A percentile compares a stretch with the other conserved stretches of the same genome.
Evolutionary conservation across 2,329 filamentous ascomycete genomes (phyloP).

Genomic region (Aureobasidium sp.): DNA sequence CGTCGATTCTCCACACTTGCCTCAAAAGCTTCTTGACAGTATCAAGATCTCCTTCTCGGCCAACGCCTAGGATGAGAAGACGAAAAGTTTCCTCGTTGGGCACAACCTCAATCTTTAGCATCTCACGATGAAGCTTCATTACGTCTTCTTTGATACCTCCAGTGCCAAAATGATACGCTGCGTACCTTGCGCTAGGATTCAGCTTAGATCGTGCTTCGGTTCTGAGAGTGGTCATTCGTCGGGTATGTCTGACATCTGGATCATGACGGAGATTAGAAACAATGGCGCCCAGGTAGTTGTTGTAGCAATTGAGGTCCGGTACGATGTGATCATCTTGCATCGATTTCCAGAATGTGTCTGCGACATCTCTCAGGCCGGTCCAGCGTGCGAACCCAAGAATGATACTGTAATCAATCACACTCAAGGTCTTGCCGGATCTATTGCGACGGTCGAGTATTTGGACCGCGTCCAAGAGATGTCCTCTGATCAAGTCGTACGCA

Average conservation of each 20-base stretch:
- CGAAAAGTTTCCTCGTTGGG: slow-evolving; percentile 46
- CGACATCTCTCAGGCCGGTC: slow-evolving; percentile 37
- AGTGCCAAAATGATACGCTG: slow-evolving; percentile 22
- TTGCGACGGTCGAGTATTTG: slow-evolving; percentile 32
- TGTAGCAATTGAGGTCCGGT: slow-evolving; percentile 46
- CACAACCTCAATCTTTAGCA: slow-evolving; percentile 35
- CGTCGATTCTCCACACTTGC: slow-evolving; percentile 47
- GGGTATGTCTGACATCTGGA: slow-evolving; percentile 32
- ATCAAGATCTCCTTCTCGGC: slow-evolving; percentile 42
- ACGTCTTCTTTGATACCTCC: slow-evolving; percentile 23
- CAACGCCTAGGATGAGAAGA: slow-evolving; percentile 44
- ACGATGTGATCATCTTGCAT: slow-evolving; percentile 31
- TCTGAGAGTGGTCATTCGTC: slow-evolving; percentile 29
- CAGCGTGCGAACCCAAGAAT: slow-evolving; percentile 44
- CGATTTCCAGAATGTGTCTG: slow-evolving; percentile 38
- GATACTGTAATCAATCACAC: slow-evolving; percentile 42
- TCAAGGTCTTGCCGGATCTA: slow-evolving; percentile 29
- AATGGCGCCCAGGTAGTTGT: slow-evolving; percentile 43
- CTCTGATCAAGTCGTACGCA: slow-evolving; percentile 30
- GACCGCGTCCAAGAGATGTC: slow-evolving; percentile 31
- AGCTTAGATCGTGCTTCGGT: slow-evolving; percentile 16
- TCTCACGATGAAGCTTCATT: slow-evolving; percentile 37
- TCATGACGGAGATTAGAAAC: slow-evolving; percentile 33
- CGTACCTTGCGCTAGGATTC: not conserved
- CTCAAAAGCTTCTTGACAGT: slow-evolving; percentile 41